A percentile compares a stretch with the other conserved stretches of the same genome.
Conservation (phyloP, 2,329 filamentous ascomycete genomes). For the Cladosporium halotolerans region DNA sequence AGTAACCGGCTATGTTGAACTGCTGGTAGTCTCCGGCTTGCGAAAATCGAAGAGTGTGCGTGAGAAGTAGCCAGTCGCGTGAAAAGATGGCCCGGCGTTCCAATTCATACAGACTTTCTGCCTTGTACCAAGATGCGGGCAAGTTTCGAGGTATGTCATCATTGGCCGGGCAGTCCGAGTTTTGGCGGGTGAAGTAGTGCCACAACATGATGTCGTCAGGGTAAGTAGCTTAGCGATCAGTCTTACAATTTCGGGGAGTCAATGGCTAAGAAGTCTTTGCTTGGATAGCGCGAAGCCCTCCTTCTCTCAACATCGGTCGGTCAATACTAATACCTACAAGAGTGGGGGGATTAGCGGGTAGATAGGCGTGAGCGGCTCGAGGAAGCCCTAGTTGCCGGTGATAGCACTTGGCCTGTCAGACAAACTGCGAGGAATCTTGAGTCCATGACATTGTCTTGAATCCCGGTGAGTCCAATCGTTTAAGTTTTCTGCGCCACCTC, state of each 20-base stretch:
- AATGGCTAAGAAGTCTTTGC: too few relatives aligned
- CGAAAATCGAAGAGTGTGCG: constrained; percentile 45
- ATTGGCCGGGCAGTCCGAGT: background rate
- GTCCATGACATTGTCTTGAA: too few relatives aligned
- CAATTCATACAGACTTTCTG: constrained; percentile 35
- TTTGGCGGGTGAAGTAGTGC: constrained; percentile 1
- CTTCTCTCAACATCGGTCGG: background rate
- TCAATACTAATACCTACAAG: background rate
- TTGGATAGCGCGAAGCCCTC: background rate
- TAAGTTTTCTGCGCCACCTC: too few relatives aligned
- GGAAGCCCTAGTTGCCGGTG: too few relatives aligned
- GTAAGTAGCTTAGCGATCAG: background rate
- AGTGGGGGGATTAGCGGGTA: background rate
- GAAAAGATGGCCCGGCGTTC: constrained; percentile 47
- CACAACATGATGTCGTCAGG: background rate
- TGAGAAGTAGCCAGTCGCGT: constrained; percentile 49
- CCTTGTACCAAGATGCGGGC: constrained; percentile 7
- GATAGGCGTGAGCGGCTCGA: too few relatives aligned
- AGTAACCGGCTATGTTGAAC: constrained; percentile 48
- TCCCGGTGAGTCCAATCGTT: too few relatives aligned
- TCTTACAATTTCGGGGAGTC: too few relatives aligned
- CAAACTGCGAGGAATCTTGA: too few relatives aligned
- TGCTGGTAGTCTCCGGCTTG: constrained; percentile 52
- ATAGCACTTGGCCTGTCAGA: too few relatives aligned
- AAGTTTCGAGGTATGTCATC: background rate